phyloP scores from a whole-genome alignment of 108 stramenopile species.

The Skeletonema costatum region DNA sequence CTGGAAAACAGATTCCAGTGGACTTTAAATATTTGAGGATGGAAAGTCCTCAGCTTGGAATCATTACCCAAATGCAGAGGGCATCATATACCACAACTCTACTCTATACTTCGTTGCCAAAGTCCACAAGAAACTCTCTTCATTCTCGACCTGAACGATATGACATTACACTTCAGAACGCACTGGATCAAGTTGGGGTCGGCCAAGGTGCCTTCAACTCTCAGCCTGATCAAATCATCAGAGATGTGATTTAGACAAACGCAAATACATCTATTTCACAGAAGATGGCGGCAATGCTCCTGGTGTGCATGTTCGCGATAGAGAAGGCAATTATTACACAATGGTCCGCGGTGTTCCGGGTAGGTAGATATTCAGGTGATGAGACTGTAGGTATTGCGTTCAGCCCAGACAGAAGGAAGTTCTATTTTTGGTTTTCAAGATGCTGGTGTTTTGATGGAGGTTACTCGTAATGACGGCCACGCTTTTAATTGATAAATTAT shows the following conservation, averaged over 20 bases:
- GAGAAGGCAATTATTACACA: neutral
- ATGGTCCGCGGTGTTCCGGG: neutral
- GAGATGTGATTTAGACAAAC: neutral
- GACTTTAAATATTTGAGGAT: neutral
- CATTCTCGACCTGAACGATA: constrained; percentile 48
- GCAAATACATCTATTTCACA: constrained; percentile 1
- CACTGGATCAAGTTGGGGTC: constrained; percentile 14
- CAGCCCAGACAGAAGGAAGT: constrained; percentile 6
- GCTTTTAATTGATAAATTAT: neutral
- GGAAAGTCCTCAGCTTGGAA: constrained; percentile 8
- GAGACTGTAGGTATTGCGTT: constrained; percentile 15
- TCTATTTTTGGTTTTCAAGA: constrained; percentile 2
- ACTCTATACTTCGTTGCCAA: constrained; percentile 52
- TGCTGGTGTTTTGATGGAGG: neutral
- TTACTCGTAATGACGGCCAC: neutral
- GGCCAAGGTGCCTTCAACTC: constrained; percentile 55
- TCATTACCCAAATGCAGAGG: constrained; percentile 37
- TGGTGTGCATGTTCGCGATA: constrained; percentile 6
- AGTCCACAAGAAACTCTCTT: constrained; percentile 25
- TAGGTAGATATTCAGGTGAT: neutral
- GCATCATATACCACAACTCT: constrained; percentile 49
- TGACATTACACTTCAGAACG: constrained; percentile 41
- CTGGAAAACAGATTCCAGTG: constrained; percentile 6
- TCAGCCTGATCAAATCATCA: constrained; percentile 23
- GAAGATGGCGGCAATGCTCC: neutral